These are phyloP conservation scores for Nakazawaea holstii DNA, from an alignment of 805 yeast genomes.

Conservation along the genomic window DNA sequence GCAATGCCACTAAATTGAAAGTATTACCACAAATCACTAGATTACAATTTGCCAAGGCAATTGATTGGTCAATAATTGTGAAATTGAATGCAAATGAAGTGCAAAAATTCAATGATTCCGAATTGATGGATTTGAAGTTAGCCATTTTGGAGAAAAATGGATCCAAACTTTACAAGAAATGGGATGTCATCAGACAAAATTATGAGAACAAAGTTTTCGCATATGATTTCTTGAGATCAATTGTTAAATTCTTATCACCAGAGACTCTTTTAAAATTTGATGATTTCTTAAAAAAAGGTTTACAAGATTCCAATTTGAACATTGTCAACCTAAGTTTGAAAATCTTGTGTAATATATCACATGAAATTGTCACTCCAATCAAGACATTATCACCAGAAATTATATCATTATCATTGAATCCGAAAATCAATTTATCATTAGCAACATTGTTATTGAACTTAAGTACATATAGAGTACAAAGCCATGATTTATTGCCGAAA, in stretches of 20 bases:
- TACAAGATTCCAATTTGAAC: constrained; percentile 26
- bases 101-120: constrained; percentile 22
- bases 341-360: constrained; percentile 48
- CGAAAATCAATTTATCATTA: constrained; percentile 30
- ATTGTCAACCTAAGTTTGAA: constrained; percentile 53
- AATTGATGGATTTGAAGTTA: constrained; percentile 34
- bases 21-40: constrained; percentile 13
- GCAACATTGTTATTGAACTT: constrained; percentile 49
- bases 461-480: constrained; percentile 30
- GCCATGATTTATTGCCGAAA: constrained; percentile 22
- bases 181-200: constrained; percentile 21
- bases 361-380: constrained; percentile 37
- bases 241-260: constrained; percentile 21
- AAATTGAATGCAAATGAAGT: constrained; percentile 20
- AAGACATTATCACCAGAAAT: constrained; percentile 27
- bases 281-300: constrained; percentile 37
- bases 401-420: constrained; percentile 17
- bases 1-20: constrained; percentile 8
- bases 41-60: constrained; percentile 40
- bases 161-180: background rate
- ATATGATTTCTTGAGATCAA: constrained; percentile 53
- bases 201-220: constrained; percentile 46
- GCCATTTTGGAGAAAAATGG: constrained; percentile 26
- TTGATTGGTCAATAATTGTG: constrained; percentile 18
- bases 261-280: constrained; percentile 33